Evolutionary conservation across 2,329 filamentous ascomycete species (phyloP).

Genomic region (Fusarium transvaalense): DNA sequence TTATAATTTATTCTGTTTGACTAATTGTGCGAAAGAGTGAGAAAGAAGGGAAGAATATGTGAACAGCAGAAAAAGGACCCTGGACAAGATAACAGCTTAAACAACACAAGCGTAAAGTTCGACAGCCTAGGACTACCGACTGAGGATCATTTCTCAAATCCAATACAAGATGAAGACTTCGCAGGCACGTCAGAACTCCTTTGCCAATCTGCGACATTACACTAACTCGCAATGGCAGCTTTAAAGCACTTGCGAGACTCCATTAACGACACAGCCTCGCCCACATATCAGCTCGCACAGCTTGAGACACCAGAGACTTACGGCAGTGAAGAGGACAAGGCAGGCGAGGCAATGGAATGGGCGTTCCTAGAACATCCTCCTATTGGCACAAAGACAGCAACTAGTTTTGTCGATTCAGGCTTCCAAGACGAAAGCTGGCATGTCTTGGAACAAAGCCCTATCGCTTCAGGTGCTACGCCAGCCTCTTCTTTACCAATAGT

Average conservation of each 20-base stretch:
- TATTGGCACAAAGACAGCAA: background rate
- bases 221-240: background rate
- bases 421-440: background rate
- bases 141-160: fast-evolving
- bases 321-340: background rate
- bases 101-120: too few species aligned
- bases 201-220: fast-evolving
- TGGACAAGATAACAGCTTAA: background rate
- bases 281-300: background rate
- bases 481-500: background rate
- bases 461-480: background rate
- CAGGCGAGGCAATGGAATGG: background rate
- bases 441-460: background rate
- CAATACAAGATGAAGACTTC: background rate
- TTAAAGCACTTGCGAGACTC: background rate
- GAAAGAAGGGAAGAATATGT: background rate
- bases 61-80: background rate
- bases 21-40: background rate
- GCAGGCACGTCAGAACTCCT: background rate
- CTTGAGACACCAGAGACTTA: too few species aligned
- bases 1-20: fast-evolving
- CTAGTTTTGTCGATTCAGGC: background rate
- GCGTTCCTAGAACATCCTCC: background rate
- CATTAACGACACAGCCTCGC: background rate
- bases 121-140: fast-evolving